Base-by-base conservation (phyloP, 768 basidiomycete genomes). In the Kwoniella dejecticola region DNA sequence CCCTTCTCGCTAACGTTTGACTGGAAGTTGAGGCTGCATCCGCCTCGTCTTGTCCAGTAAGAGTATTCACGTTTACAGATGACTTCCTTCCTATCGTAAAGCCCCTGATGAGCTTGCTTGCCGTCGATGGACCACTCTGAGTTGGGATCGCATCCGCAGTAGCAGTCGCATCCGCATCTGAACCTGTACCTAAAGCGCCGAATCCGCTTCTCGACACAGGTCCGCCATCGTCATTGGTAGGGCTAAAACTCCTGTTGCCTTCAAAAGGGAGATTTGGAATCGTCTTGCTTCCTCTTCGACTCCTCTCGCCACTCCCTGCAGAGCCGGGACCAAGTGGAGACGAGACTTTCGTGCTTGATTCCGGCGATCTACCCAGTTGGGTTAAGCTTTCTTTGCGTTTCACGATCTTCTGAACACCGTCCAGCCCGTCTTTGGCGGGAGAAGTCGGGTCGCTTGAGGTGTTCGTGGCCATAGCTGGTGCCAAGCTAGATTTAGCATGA, bases 391-490 rank as follows among this genome's bases (percentile, higher is more conserved):
- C 52, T 41, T 42, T 38, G 17, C 45, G 30, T n/a, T 36, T 47
- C n/a, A 42, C 24, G 4, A 46, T 45, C 23, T 23, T 46, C 54
- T 23, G 40, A n/a, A 30, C n/a, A 4, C 26, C 56, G 3, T 57
- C 46, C 1, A 8, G 12, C 12, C 29, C 44, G 33, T 38, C 33
- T 10, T 24, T 31, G 2, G 45, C 4, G 4, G 3, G 1, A 2
- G 45, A 31, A 15, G 45, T 29, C 24, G 48, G 15, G 31, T 36
- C 38, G 19, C 31, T 33, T 7, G 66, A 69, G 2, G 58, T 57
- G 17, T 62, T 68, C 10, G 64, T 53, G 5, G 70, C 68, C 66
- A 67, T 69, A 17, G 68, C 68, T 11, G 73, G 73, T 1, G 73
- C 70, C 6, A 57, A 26, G 6, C 47, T 41, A 1, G 45, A 33